These are phyloP conservation scores for Dictyostelium discoideum DNA, from an alignment of 78 protist species.

Conservation along the genomic window DNA sequence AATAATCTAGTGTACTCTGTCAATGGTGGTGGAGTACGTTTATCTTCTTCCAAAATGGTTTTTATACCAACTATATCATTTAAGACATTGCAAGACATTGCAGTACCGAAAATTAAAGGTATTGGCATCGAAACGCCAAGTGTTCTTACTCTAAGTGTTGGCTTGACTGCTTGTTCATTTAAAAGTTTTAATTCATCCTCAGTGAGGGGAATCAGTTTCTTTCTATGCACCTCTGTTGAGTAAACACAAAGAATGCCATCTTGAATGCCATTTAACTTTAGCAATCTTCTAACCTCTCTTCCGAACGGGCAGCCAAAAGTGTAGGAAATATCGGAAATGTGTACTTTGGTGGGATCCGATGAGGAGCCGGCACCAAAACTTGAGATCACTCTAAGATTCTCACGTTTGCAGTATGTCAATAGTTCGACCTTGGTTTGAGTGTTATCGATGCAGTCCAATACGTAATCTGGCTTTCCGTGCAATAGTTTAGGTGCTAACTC, in stretches of 20 bases:
- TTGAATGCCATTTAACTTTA: slow-evolving; percentile 28
- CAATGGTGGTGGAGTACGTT: slow-evolving; percentile 50
- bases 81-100: slow-evolving; percentile 29
- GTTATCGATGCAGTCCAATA: slow-evolving; percentile 87
- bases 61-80: slow-evolving; percentile 53
- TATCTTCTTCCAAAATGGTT: slow-evolving; percentile 17
- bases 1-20: slow-evolving; percentile 27
- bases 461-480: slow-evolving; percentile 69
- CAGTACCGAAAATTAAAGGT: slow-evolving; percentile 51
- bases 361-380: slow-evolving; percentile 90
- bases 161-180: slow-evolving; percentile 19
- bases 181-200: slow-evolving; percentile 37
- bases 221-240: slow-evolving; percentile 39
- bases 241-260: slow-evolving; percentile 45
- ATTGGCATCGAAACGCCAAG: slow-evolving; percentile 73
- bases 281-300: slow-evolving; percentile 8
- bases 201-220: slow-evolving; percentile 55
- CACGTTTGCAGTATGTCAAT: slow-evolving; percentile 44
- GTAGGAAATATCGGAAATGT: slow-evolving; percentile 22
- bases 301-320: slow-evolving; percentile 54
- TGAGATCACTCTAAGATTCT: slow-evolving; percentile 52
- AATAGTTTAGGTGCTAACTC: slow-evolving; percentile 52
- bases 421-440: slow-evolving; percentile 78
- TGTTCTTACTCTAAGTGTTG: slow-evolving; percentile 58
- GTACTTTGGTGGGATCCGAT: slow-evolving; percentile 68